Conservation (phyloP, 495 filamentous ascomycete species). For the Entonaema liquescens region DNA sequence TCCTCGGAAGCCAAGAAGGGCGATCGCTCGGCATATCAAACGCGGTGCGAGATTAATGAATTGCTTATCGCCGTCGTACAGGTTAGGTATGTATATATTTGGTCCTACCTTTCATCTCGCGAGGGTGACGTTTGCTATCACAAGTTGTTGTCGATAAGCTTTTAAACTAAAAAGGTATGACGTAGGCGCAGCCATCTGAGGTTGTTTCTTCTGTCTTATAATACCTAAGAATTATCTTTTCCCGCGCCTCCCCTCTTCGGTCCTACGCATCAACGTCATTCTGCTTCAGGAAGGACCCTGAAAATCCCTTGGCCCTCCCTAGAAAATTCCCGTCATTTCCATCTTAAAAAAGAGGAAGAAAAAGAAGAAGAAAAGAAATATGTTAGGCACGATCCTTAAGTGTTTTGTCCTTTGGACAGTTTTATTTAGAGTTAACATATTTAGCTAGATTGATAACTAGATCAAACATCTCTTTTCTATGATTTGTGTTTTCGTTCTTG, state of each 20-base stretch:
- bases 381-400: background rate
- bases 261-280: slow-evolving; percentile 31
- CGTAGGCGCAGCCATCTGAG: too few relatives aligned
- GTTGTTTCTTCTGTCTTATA: background rate
- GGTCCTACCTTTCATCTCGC: slow-evolving; percentile 5
- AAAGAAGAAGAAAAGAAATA: background rate
- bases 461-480: too few relatives aligned
- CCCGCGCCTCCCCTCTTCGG: slow-evolving; percentile 10
- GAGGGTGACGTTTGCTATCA: slow-evolving; percentile 11
- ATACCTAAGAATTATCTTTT: background rate
- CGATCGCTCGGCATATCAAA: background rate
- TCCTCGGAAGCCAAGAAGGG: background rate
- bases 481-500: too few relatives aligned
- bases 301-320: slow-evolving; percentile 20
- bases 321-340: slow-evolving; percentile 18
- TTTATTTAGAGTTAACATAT: background rate
- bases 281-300: slow-evolving; percentile 33
- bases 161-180: slow-evolving; percentile 18
- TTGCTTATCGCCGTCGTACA: slow-evolving; percentile 5
- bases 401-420: background rate
- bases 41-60: slow-evolving; percentile 12
- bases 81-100: background rate
- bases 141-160: slow-evolving; percentile 7
- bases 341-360: background rate
- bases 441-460: background rate